phyloP scores from a whole-genome alignment of 2,329 filamentous ascomycete species.

The Aspergillus intermedius region DNA sequence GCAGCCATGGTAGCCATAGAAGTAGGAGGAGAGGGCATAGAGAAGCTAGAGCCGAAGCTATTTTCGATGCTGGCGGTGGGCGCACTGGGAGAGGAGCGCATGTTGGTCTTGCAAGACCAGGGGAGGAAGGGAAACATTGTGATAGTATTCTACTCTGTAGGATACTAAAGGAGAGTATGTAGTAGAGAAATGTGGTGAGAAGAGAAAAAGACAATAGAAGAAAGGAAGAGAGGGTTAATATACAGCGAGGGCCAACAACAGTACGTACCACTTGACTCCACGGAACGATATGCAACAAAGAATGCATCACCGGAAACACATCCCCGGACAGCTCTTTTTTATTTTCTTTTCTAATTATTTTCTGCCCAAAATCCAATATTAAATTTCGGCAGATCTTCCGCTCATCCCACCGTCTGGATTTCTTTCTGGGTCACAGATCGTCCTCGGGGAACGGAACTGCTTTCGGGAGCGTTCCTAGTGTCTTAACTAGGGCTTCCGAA shows the following conservation, averaged over 20 bases:
- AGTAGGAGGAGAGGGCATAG: not conserved
- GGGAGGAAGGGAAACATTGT: constrained; percentile 18
- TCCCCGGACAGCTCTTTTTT: too few relatives aligned
- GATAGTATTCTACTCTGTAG: constrained; percentile 1
- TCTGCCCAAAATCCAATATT: too few relatives aligned
- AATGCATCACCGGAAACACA: too few relatives aligned
- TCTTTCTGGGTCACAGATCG: not conserved
- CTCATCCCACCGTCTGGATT: not conserved
- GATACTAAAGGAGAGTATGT: not conserved
- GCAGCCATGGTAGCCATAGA: not conserved
- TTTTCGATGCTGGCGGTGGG: constrained; percentile 13
- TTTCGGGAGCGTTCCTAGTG: not conserved
- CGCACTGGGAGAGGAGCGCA: constrained; percentile 16
- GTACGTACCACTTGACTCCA: too few relatives aligned
- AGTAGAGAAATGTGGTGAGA: not conserved
- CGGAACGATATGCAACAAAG: too few relatives aligned
- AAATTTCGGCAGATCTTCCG: too few relatives aligned
- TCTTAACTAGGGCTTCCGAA: not conserved
- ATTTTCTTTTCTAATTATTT: too few relatives aligned
- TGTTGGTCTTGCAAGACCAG: constrained; percentile 15
- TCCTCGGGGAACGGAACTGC: not conserved
- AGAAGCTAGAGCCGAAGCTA: constrained; percentile 1
- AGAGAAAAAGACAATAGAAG: constrained; percentile 1
- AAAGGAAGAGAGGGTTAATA: not conserved
- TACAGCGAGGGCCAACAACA: too few relatives aligned